Percentiles rank a stretch among this genome's conserved stretches.
Conservation (phyloP, 768 basidiomycete genomes). For the Collybia mongolica region DNA sequence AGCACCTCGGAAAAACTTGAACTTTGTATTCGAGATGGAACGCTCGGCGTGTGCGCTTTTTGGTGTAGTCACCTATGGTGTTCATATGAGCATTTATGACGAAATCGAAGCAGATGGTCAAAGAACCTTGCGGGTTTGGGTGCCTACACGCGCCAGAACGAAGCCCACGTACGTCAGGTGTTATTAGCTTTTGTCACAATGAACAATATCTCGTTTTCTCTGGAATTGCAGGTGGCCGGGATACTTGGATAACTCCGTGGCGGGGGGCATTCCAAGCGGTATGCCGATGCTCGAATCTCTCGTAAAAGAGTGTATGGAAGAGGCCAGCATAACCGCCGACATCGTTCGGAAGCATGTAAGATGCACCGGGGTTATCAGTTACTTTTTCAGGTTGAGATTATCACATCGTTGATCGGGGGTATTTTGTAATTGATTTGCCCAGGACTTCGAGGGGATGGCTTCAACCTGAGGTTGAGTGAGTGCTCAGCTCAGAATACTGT, state of each 20-base stretch:
- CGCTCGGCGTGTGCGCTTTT: constrained; percentile 87
- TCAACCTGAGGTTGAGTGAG: constrained; percentile 84
- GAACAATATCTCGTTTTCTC: background rate
- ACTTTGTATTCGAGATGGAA: constrained; percentile 88
- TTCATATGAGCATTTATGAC: constrained; percentile 82
- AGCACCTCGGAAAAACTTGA: constrained; percentile 34
- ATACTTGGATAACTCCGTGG: constrained; percentile 85
- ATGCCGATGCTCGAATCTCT: constrained; percentile 70
- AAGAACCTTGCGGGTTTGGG: constrained; percentile 68
- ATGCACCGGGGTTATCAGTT: constrained; percentile 71
- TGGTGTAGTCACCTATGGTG: constrained; percentile 87
- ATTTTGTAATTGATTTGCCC: background rate
- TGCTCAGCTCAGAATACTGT: constrained; percentile 1
- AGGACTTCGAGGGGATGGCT: constrained; percentile 74
- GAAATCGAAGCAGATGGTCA: constrained; percentile 32
- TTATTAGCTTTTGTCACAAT: background rate
- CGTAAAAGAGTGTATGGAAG: constrained; percentile 91
- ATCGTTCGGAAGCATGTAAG: constrained; percentile 60
- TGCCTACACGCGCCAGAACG: constrained; percentile 79
- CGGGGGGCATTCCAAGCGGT: constrained; percentile 88
- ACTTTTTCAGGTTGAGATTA: constrained; percentile 64
- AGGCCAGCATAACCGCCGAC: constrained; percentile 77
- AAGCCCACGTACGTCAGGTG: constrained; percentile 76
- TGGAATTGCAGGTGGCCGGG: constrained; percentile 67
- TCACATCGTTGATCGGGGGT: background rate